Conservation (phyloP, 225 moss, liverwort and hornwort genomes). For the Sphagnum tenellum region DNA sequence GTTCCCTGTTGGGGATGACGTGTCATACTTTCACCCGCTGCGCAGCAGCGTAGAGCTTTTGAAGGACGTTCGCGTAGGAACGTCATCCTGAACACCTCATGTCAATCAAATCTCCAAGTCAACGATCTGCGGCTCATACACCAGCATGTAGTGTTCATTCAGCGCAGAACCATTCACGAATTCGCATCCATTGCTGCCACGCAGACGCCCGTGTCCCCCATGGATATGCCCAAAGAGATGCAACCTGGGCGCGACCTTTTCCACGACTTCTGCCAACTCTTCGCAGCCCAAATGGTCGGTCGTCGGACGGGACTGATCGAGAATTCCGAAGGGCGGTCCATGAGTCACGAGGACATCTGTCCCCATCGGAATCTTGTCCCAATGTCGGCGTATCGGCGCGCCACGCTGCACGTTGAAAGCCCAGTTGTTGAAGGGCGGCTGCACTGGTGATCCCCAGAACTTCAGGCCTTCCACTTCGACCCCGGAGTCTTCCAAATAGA, state of each 20-base stretch:
- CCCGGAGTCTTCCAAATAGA: background rate
- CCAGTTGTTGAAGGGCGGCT: background rate
- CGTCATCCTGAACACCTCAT: too few species aligned
- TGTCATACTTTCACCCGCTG: too few species aligned
- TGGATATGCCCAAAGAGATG: background rate
- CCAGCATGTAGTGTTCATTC: too few species aligned
- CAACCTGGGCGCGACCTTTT: background rate
- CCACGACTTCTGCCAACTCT: background rate
- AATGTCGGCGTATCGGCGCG: background rate
- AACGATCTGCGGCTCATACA: too few species aligned
- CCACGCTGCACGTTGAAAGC: background rate
- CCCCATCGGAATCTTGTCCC: background rate
- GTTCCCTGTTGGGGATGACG: too few species aligned
- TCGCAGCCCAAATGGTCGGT: background rate
- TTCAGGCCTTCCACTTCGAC: background rate
- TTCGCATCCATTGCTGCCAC: background rate
- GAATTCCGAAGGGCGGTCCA: background rate
- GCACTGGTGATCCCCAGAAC: background rate
- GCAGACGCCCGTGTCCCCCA: background rate
- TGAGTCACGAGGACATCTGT: background rate
- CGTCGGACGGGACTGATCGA: background rate
- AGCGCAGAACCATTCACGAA: background rate
- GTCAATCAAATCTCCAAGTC: too few species aligned
- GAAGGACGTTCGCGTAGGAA: too few species aligned
- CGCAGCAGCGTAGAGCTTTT: too few species aligned